These are phyloP conservation scores for Bruguiera hainesii DNA, from an alignment of 441 rosid genomes.

Conservation along the genomic window DNA sequence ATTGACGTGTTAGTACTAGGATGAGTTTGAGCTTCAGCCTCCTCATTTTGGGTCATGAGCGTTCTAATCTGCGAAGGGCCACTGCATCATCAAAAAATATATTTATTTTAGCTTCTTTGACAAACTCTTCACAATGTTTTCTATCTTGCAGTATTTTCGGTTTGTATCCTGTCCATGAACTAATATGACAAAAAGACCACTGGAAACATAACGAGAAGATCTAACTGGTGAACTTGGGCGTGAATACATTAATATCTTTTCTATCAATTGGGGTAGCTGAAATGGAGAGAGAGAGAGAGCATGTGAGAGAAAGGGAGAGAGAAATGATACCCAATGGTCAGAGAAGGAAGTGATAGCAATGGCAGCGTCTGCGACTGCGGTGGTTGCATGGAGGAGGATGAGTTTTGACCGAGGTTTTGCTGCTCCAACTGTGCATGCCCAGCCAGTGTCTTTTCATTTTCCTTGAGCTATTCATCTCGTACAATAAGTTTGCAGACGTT, in stretches of 20 bases:
- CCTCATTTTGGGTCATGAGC: slow-evolving; percentile 19
- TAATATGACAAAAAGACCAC: too few species aligned
- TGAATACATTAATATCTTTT: too few species aligned
- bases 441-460: slow-evolving; percentile 28
- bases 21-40: slow-evolving; percentile 21
- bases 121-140: background rate
- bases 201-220: too few species aligned
- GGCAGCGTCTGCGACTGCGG: slow-evolving; percentile 9
- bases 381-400: slow-evolving; percentile 23
- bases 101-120: background rate
- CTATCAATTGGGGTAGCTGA: background rate
- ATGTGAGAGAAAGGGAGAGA: slow-evolving; percentile 3
- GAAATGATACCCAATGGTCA: slow-evolving; percentile 34
- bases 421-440: slow-evolving; percentile 29
- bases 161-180: too few species aligned
- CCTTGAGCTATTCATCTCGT: slow-evolving; percentile 32
- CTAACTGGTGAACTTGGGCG: too few species aligned
- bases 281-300: background rate
- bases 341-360: slow-evolving; percentile 20
- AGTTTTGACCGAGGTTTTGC: slow-evolving; percentile 22
- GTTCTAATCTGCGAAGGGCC: slow-evolving; percentile 21
- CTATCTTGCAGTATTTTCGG: background rate
- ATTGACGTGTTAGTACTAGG: slow-evolving; percentile 19
- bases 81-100: slow-evolving; percentile 23
- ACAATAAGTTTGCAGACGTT: background rate